Base-by-base conservation (phyloP, 139 green algal species). In the Pseudopediastrum boryanum region DNA sequence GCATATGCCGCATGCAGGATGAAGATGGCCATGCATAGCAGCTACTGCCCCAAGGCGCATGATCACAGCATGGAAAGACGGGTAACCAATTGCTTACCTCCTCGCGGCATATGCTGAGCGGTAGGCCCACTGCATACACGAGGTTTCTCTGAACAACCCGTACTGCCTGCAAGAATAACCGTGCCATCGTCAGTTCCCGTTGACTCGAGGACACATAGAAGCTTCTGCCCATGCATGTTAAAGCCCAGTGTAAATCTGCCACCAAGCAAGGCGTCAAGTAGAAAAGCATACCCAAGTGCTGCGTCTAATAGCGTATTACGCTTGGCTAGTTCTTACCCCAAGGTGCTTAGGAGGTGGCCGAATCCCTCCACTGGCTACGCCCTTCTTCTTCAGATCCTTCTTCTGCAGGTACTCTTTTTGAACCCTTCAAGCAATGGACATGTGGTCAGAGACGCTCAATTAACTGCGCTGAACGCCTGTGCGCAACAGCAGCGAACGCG, bases 81-180 rank as follows among this genome's bases (percentile, higher is more conserved):
- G 16, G 21, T 69, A 35, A 81, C 36, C 8, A 19, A 43, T 19
- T 33, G 7, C 76, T 68, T 71, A 91, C 85, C 29, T 96, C 93
- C 77, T 98, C 94, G 23, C 85, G 72, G 84, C 94, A 98, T 23
- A 94, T 87, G 10, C 93, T 85, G 66, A 97, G 71, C 16, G 87
- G 76, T 43, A 98, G 69, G 9, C 94, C 94, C 58, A 98, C 92
- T 1, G 89, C 90, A 77, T 98, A 98, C 16, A 98, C 94, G 68
- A 98, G 86, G 83, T 96, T 97, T 52, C 89, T 87, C 89, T 98
- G 94, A 12, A 98, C 89, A 39, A 98, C 94, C 1, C 94, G 86
- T 29, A 98, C 86, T 72, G 97, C 95, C 68, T 89, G 82, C 75
- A 94, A 52, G 62, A 85, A 76, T 66, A 6, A 3, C 21, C 16